Conservation (phyloP, 257 asterid genomes). For the Galeopsis tetrahit region DNA sequence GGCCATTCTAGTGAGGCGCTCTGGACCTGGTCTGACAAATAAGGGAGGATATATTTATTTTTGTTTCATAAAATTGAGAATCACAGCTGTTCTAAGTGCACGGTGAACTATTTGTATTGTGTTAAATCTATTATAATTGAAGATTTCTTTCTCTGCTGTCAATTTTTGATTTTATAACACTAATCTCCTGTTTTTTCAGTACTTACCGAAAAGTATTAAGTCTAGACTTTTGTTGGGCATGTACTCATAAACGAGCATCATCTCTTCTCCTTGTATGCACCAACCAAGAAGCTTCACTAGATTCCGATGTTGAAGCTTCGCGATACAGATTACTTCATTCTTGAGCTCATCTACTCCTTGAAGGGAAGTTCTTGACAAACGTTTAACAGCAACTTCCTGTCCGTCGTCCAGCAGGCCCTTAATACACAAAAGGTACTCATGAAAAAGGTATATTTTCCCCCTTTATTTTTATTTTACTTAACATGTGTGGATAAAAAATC, state of each 20-base stretch:
- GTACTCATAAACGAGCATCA: neutral
- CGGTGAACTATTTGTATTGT: neutral
- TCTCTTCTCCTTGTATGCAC: neutral
- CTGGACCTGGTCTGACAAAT: neutral
- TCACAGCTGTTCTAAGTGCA: neutral
- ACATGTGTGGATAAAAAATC: neutral
- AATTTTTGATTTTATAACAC: neutral
- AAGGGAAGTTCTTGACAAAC: neutral
- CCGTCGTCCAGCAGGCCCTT: neutral
- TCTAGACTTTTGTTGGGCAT: slow-evolving; percentile 12
- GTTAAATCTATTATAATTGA: neutral
- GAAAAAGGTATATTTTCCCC: neutral
- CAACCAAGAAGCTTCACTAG: slow-evolving; percentile 1
- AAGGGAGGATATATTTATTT: neutral
- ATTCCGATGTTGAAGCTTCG: neutral
- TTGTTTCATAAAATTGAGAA: neutral
- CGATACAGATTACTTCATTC: neutral
- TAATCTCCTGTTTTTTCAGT: neutral
- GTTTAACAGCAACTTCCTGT: neutral
- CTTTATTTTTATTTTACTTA: neutral
- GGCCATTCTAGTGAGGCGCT: neutral
- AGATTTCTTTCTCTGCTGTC: neutral
- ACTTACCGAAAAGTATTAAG: neutral
- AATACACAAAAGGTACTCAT: neutral
- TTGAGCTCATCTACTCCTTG: slow-evolving; percentile 8